Evolutionary conservation across 257 asterid genomes (phyloP).

Genomic region (Agastache rugosa): DNA sequence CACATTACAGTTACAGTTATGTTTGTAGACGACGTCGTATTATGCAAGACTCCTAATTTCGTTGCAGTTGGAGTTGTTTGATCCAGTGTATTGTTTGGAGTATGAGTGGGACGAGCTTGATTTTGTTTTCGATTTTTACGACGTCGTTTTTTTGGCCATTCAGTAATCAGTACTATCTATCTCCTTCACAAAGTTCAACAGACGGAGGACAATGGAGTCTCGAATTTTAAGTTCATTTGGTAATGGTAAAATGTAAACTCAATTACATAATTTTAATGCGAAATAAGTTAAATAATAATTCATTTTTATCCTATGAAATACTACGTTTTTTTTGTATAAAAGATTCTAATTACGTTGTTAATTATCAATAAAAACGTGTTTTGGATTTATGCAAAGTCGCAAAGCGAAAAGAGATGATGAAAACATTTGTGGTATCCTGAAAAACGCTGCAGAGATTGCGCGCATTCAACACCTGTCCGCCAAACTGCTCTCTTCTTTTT

Average conservation of each 20-base stretch:
- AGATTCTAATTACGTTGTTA: no score
- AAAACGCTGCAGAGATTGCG: constrained; percentile 33
- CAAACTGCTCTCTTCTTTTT: constrained; percentile 26
- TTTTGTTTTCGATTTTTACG: background rate
- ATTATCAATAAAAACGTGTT: no score
- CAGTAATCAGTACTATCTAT: no score
- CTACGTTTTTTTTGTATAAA: no score
- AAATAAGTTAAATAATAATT: background rate
- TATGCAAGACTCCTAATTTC: background rate
- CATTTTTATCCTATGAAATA: no score
- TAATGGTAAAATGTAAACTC: background rate
- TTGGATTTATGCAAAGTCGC: background rate
- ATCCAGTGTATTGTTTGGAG: background rate
- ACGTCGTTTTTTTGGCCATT: no score
- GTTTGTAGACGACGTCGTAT: background rate
- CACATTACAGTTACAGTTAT: background rate
- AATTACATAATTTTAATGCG: background rate
- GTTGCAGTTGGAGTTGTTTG: background rate
- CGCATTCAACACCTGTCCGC: constrained; percentile 38
- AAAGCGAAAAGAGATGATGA: background rate
- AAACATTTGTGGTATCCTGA: background rate
- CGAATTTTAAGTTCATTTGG: background rate
- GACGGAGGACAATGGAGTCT: no score
- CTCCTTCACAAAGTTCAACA: no score
- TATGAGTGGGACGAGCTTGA: no score